Percentiles rank a stretch among this genome's conserved stretches.
phyloP scores from a whole-genome alignment of 495 filamentous ascomycete genomes.

The Penicillium canariense region DNA sequence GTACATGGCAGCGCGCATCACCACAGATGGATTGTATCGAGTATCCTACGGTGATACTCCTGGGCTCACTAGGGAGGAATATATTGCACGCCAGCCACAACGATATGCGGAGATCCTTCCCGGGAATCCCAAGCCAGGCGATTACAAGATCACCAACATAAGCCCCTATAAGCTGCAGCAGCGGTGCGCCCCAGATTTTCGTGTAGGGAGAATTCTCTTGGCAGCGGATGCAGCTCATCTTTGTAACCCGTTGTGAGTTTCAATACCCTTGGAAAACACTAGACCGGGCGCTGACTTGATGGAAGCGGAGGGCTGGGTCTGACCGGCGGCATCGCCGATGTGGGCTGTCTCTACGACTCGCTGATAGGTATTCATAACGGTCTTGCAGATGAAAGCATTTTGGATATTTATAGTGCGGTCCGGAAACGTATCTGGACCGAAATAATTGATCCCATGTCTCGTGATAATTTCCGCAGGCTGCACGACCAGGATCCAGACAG shows the following conservation, averaged over 20 bases:
- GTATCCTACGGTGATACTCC: conserved; percentile 57
- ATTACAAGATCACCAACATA: conserved; percentile 54
- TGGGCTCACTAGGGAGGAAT: conserved; percentile 52
- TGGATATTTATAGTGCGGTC: conserved; percentile 56
- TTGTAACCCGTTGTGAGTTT: conserved; percentile 46
- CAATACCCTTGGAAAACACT: neutral
- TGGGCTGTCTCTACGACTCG: conserved; percentile 57
- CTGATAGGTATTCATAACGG: conserved; percentile 55
- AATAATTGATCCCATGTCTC: conserved; percentile 56
- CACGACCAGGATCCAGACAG: conserved; percentile 35
- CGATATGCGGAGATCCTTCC: conserved; percentile 57
- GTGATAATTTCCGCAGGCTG: conserved; percentile 47
- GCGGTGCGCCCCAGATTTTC: conserved; percentile 54
- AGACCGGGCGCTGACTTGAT: neutral
- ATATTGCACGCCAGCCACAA: conserved; percentile 49
- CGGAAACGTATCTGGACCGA: conserved; percentile 54
- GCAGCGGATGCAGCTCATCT: conserved; percentile 56
- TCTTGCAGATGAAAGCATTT: conserved; percentile 52
- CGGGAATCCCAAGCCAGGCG: conserved; percentile 54
- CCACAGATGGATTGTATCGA: conserved; percentile 55
- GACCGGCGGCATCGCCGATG: conserved; percentile 60
- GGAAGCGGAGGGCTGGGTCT: conserved; percentile 56
- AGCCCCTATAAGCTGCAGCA: conserved; percentile 63
- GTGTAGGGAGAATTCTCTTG: conserved; percentile 55
- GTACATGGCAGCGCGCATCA: conserved; percentile 60